Percentiles rank a stretch among this genome's conserved stretches.
Evolutionary conservation across 1,284 basidiomycete genomes (phyloP).

Genomic region (Coniophora puteana): DNA sequence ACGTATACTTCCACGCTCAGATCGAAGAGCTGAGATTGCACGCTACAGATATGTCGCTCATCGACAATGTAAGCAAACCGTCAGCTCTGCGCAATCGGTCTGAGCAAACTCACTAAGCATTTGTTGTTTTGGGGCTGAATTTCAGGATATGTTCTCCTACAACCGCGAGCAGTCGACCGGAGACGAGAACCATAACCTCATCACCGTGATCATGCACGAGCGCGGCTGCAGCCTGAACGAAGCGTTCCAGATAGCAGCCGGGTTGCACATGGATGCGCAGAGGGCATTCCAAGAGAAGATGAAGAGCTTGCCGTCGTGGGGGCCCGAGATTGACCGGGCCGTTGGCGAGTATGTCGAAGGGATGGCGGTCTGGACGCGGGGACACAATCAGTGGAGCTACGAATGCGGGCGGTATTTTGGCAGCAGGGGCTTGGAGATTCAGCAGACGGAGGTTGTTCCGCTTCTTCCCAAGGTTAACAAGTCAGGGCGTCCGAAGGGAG

Average conservation of each 20-base stretch:
- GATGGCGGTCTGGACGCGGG: conserved; percentile 41
- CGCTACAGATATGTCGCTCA: conserved; percentile 36
- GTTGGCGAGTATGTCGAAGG: conserved; percentile 33
- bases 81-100: not conserved
- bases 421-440: conserved; percentile 27
- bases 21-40: conserved; percentile 31
- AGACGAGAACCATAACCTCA: conserved; percentile 41
- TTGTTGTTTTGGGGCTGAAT: no score
- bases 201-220: conserved; percentile 40
- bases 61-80: conserved; percentile 35
- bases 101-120: not conserved
- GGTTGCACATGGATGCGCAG: conserved; percentile 22
- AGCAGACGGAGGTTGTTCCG: not conserved
- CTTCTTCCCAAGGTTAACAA: not conserved
- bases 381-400: conserved; percentile 39
- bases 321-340: conserved; percentile 26
- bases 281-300: conserved; percentile 22
- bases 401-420: conserved; percentile 41
- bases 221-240: conserved; percentile 25
- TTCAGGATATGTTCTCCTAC: conserved; percentile 40
- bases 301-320: conserved; percentile 30
- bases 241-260: conserved; percentile 32
- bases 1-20: conserved; percentile 35
- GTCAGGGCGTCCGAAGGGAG: no score
- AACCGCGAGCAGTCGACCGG: conserved; percentile 40